Conservation (phyloP, 75 land plant genomes). For the Cupressus sempervirens region DNA sequence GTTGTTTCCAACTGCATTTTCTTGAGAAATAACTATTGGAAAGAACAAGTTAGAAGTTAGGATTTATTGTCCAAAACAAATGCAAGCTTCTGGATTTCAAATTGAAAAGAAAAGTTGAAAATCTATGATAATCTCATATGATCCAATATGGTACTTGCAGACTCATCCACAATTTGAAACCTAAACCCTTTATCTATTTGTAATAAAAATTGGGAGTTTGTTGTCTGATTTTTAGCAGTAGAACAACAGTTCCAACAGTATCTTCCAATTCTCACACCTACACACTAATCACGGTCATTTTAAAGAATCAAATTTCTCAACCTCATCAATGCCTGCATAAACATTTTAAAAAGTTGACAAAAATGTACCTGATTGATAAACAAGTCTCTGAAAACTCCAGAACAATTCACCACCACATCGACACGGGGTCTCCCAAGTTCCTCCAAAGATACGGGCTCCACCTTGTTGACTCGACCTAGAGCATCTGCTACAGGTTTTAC, state of each 20-base stretch:
- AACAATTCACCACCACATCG: slow-evolving; percentile 99
- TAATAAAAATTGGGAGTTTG: background rate
- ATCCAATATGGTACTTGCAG: background rate
- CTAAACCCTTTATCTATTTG: background rate
- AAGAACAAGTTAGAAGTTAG: background rate
- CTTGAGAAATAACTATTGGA: background rate
- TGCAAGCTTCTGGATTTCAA: background rate
- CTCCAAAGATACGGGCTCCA: slow-evolving; percentile 87
- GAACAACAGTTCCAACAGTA: too few species aligned
- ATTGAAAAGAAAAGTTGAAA: background rate
- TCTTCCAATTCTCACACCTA: background rate
- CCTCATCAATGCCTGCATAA: background rate
- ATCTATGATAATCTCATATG: background rate
- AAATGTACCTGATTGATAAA: slow-evolving; percentile 95
- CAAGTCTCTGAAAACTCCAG: slow-evolving; percentile 97
- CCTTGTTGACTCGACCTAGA: slow-evolving; percentile 93
- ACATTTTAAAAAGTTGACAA: background rate
- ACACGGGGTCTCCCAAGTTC: slow-evolving; percentile 96
- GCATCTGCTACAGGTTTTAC: slow-evolving; percentile 90
- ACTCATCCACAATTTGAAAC: background rate
- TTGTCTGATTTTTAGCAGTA: background rate
- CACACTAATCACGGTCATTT: background rate
- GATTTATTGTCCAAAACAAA: background rate
- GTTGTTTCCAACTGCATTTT: too few species aligned
- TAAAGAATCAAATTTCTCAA: background rate